Conservation (phyloP, 495 filamentous ascomycete species). For the Penicillium simplicissimum region DNA sequence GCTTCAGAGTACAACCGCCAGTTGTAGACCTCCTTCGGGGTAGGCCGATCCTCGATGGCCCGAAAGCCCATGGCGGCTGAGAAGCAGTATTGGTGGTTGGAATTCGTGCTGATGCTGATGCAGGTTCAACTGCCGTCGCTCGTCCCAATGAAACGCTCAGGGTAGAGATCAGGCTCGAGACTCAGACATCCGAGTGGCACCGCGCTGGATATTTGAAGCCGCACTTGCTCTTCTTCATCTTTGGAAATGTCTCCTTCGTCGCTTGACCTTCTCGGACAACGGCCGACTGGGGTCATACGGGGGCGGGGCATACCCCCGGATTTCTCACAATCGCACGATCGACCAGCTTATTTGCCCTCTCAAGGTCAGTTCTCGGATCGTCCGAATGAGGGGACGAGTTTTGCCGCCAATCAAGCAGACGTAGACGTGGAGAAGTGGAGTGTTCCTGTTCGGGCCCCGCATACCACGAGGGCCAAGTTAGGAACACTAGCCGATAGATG, state of each 20-base stretch:
- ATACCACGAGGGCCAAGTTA: too few species aligned
- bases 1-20: conserved; percentile 62
- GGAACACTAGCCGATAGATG: neutral
- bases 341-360: neutral
- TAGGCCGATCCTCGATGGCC: conserved; percentile 57
- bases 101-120: neutral
- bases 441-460: too few species aligned
- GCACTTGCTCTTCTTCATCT: neutral
- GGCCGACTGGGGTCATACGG: neutral
- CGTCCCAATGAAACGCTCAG: neutral
- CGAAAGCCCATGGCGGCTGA: conserved; percentile 21
- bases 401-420: neutral
- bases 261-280: neutral
- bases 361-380: neutral
- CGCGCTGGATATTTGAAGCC: conserved; percentile 11
- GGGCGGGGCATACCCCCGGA: neutral
- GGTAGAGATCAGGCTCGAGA: neutral
- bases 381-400: neutral
- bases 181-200: conserved; percentile 11
- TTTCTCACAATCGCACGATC: neutral
- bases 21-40: conserved; percentile 61
- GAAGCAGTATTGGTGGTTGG: neutral
- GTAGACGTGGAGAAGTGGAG: neutral
- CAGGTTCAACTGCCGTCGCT: neutral
- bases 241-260: neutral